phyloP scores from a whole-genome alignment of 2,329 filamentous ascomycete genomes.

The Cladosporium sp. region DNA sequence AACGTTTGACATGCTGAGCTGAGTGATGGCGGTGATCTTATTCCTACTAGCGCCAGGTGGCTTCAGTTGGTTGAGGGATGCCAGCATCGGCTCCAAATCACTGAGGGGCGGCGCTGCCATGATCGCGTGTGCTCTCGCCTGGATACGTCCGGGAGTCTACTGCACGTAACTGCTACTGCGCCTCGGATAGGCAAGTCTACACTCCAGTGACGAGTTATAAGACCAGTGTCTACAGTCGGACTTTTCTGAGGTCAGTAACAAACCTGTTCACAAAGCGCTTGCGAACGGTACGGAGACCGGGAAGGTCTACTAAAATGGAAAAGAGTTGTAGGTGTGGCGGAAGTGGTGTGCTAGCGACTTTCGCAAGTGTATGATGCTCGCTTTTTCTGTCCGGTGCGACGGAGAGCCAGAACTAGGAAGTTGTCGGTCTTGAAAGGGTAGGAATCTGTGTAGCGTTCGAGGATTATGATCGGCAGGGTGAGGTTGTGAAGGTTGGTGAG shows the following conservation, averaged over 20 bases:
- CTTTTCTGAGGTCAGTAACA: slow-evolving; percentile 6
- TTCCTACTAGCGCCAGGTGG: slow-evolving; percentile 91
- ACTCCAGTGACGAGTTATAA: slow-evolving; percentile 7
- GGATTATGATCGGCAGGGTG: too few species aligned
- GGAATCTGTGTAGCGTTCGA: too few species aligned
- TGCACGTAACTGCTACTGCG: slow-evolving; percentile 12
- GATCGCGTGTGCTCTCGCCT: slow-evolving; percentile 20
- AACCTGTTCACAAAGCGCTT: slow-evolving; percentile 4
- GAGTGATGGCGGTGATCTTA: slow-evolving; percentile 82
- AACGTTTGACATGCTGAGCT: slow-evolving; percentile 82
- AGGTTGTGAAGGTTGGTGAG: not conserved
- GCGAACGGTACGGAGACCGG: not conserved
- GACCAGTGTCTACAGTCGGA: slow-evolving; percentile 11
- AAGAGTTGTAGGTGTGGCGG: not conserved
- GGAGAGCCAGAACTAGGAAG: not conserved
- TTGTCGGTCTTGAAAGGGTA: too few species aligned
- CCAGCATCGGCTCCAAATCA: slow-evolving; percentile 84
- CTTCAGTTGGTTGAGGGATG: slow-evolving; percentile 87
- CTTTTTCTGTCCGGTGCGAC: not conserved
- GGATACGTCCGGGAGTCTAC: slow-evolving; percentile 10
- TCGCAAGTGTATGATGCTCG: not conserved
- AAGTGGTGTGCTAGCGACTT: not conserved
- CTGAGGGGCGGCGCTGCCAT: slow-evolving; percentile 66
- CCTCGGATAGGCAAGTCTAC: slow-evolving; percentile 10
- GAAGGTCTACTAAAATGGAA: not conserved